Conservation (phyloP, 202 grass and related monocot species). For the Hordeum pubiflorum region DNA sequence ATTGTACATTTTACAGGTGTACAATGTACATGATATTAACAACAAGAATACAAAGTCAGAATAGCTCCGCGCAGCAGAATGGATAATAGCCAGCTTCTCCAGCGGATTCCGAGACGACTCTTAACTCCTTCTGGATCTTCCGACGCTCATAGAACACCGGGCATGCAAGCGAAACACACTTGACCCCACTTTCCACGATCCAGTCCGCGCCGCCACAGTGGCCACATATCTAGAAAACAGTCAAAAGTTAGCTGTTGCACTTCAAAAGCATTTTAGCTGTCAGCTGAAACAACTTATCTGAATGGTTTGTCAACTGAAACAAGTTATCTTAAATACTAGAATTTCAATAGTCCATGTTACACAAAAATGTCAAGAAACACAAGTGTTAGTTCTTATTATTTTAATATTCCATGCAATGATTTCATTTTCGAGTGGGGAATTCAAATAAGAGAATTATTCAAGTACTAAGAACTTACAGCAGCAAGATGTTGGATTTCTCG, state of each 20-base stretch:
- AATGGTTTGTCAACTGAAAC: conserved; percentile 8
- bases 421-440: not conserved
- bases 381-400: not conserved
- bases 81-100: conserved; percentile 55
- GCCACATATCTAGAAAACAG: conserved; percentile 54
- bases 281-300: not conserved
- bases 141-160: conserved; percentile 81
- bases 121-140: conserved; percentile 67
- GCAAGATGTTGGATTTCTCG: conserved; percentile 75
- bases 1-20: conserved; percentile 21
- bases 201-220: conserved; percentile 77
- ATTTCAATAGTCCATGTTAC: not conserved
- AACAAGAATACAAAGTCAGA: conserved; percentile 24
- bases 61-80: conserved; percentile 54
- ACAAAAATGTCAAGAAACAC: not conserved
- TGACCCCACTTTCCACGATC: conserved; percentile 65
- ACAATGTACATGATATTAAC: conserved; percentile 29
- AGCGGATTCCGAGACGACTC: conserved; percentile 41
- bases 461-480: conserved; percentile 49
- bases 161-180: conserved; percentile 80
- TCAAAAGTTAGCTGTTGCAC: conserved; percentile 1
- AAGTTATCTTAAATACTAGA: not conserved
- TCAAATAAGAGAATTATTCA: not conserved
- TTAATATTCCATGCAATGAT: not conserved
- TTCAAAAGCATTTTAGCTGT: too few species aligned